Evolutionary conservation across 768 basidiomycete species (phyloP).

Genomic region (Hortiboletus campestris): DNA sequence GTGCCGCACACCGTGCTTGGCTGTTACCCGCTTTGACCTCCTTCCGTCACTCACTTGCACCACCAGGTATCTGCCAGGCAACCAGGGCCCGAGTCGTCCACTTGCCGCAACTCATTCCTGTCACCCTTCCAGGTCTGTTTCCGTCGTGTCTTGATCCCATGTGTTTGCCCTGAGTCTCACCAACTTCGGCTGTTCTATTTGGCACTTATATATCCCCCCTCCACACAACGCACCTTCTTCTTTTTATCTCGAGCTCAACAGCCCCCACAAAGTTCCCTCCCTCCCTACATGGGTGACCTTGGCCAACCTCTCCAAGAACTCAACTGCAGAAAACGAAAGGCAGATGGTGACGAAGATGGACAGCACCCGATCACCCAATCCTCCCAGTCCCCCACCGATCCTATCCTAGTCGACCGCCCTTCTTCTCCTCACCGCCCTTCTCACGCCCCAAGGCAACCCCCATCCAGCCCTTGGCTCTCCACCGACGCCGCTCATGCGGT

Average conservation of each 20-base stretch:
- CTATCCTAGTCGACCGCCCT: constrained; percentile 36
- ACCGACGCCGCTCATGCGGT: constrained; percentile 30
- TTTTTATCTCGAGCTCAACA: constrained; percentile 13
- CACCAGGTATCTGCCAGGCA: constrained; percentile 31
- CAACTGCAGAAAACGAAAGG: constrained; percentile 68
- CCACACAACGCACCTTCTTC: constrained; percentile 9
- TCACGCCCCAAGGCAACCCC: constrained; percentile 43
- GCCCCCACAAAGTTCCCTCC: constrained; percentile 16
- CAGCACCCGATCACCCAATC: constrained; percentile 35
- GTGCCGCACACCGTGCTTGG: constrained; percentile 8
- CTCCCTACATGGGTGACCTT: constrained; percentile 57
- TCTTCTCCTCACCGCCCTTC: constrained; percentile 26
- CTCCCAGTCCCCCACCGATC: constrained; percentile 23
- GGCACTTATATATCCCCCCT: constrained; percentile 35
- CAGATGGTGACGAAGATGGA: constrained; percentile 48
- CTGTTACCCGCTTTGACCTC: constrained; percentile 23
- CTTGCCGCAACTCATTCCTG: background rate
- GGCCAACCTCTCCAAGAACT: constrained; percentile 49
- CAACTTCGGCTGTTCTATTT: constrained; percentile 12
- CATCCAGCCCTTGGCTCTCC: constrained; percentile 29
- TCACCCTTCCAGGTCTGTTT: constrained; percentile 12
- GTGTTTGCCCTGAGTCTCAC: constrained; percentile 36
- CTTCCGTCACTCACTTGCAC: constrained; percentile 22
- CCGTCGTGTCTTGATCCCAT: constrained; percentile 29
- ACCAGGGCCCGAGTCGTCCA: constrained; percentile 19